phyloP scores from a whole-genome alignment of 345 rosid species.

The Streptanthus diversifolius region DNA sequence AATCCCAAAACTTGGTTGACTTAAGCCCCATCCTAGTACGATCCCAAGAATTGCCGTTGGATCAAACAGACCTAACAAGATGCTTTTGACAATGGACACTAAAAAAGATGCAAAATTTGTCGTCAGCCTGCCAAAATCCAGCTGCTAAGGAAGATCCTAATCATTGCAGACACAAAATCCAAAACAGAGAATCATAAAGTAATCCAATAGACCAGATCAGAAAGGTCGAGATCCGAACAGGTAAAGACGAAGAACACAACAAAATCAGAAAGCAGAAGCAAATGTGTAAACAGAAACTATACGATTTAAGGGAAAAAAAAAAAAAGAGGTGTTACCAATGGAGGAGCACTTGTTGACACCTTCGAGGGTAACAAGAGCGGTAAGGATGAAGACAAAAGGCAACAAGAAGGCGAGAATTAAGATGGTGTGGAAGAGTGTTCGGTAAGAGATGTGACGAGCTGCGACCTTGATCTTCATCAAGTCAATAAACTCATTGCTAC shows the following conservation, averaged over 20 bases:
- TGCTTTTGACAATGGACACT: not conserved
- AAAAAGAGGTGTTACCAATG: slow-evolving; percentile 51
- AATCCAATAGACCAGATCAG: not conserved
- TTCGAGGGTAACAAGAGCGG: slow-evolving; percentile 98
- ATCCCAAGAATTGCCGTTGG: slow-evolving; percentile 4
- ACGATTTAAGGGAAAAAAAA: too few species aligned
- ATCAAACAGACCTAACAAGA: slow-evolving; percentile 12
- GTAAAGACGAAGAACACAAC: too few species aligned
- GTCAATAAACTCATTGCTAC: slow-evolving; percentile 98
- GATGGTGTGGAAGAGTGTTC: slow-evolving; percentile 93
- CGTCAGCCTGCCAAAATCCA: not conserved
- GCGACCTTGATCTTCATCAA: slow-evolving; percentile 99
- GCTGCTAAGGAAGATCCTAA: not conserved
- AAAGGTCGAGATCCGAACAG: slow-evolving; percentile 9
- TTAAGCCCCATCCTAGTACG: slow-evolving; percentile 18
- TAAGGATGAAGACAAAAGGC: slow-evolving; percentile 97
- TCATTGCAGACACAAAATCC: not conserved
- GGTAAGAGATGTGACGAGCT: slow-evolving; percentile 97
- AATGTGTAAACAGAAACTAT: too few species aligned
- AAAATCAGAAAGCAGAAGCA: too few species aligned
- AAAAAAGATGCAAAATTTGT: slow-evolving; percentile 1
- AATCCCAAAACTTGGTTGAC: slow-evolving; percentile 13
- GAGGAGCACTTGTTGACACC: slow-evolving; percentile 99
- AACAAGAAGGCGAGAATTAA: slow-evolving; percentile 95
- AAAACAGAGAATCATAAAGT: not conserved